Percentiles rank a stretch among this genome's conserved stretches.
phyloP scores from a whole-genome alignment of 768 basidiomycete species.

The Trametes elegans region DNA sequence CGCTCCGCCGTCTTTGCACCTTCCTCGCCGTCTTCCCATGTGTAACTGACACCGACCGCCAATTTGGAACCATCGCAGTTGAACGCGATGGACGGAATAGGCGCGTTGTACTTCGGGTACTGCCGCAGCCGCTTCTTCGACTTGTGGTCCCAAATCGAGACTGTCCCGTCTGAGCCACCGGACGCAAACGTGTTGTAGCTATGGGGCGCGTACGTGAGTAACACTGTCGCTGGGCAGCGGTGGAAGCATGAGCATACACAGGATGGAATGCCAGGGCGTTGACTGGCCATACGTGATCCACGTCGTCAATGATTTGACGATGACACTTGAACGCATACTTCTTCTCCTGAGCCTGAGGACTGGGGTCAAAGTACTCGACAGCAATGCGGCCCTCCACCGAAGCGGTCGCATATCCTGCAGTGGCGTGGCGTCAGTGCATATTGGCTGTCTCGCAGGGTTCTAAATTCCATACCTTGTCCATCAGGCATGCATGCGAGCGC shows the following conservation, averaged over 20 bases:
- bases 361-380: constrained; percentile 93
- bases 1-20: constrained; percentile 63
- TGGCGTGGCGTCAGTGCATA: background rate
- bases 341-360: constrained; percentile 70
- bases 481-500: constrained; percentile 90
- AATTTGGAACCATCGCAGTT: constrained; percentile 80
- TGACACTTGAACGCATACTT: constrained; percentile 99
- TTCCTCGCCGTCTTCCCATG: constrained; percentile 84
- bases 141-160: constrained; percentile 96
- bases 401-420: constrained; percentile 78
- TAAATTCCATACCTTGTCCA: constrained; percentile 65
- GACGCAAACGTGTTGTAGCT: constrained; percentile 95
- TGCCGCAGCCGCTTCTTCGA: constrained; percentile 94
- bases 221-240: background rate
- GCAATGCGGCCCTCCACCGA: constrained; percentile 96
- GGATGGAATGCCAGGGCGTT: constrained; percentile 96
- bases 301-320: constrained; percentile 82
- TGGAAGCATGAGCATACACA: constrained; percentile 41
- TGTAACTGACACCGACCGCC: constrained; percentile 84
- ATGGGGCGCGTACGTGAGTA: no score
- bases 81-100: constrained; percentile 80
- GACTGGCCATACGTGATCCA: constrained; percentile 96
- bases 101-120: constrained; percentile 73
- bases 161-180: constrained; percentile 90
- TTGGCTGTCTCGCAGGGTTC: background rate